phyloP scores from a whole-genome alignment of 805 yeast genomes.

The Kazachstania taianensis region DNA sequence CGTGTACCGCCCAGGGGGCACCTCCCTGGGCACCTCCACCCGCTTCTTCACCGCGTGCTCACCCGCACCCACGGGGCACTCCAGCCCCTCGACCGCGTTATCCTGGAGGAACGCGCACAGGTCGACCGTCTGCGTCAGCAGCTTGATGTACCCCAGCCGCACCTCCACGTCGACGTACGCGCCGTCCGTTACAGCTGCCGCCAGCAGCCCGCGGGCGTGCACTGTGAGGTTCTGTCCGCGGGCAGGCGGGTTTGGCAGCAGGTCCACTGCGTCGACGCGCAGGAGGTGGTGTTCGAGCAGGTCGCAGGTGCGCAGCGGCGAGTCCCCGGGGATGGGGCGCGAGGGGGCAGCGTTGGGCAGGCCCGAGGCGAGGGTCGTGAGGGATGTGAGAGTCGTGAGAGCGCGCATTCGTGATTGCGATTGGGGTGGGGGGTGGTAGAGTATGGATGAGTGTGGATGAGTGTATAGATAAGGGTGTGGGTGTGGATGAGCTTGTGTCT shows the following conservation, averaged over 20 bases:
- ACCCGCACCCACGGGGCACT: slow-evolving; percentile 76
- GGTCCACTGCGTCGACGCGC: slow-evolving; percentile 44
- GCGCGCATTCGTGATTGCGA: background rate
- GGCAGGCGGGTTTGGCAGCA: slow-evolving; percentile 81
- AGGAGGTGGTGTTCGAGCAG: slow-evolving; percentile 51
- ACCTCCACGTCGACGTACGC: slow-evolving; percentile 94
- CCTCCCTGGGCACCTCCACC: slow-evolving; percentile 81
- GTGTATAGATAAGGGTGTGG: background rate
- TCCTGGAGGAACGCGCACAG: slow-evolving; percentile 79
- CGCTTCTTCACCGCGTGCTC: slow-evolving; percentile 51
- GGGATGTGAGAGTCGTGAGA: background rate
- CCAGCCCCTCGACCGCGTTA: slow-evolving; percentile 49
- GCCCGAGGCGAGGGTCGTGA: background rate
- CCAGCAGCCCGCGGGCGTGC: slow-evolving; percentile 57
- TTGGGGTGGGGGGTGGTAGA: background rate
- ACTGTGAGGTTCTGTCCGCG: slow-evolving; percentile 80
- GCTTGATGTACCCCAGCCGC: slow-evolving; percentile 80
- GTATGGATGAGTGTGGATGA: background rate
- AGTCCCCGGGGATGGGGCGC: slow-evolving; percentile 80
- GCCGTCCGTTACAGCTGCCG: slow-evolving; percentile 57
- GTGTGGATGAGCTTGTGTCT: background rate
- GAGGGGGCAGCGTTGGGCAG: slow-evolving; percentile 6
- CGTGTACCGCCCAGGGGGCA: slow-evolving; percentile 89
- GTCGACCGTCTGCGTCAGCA: slow-evolving; percentile 84
- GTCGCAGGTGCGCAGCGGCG: slow-evolving; percentile 79